A percentile compares a stretch with the other conserved stretches of the same genome.
phyloP scores from a whole-genome alignment of 306 rosid species.

The Coriaria nepalensis region DNA sequence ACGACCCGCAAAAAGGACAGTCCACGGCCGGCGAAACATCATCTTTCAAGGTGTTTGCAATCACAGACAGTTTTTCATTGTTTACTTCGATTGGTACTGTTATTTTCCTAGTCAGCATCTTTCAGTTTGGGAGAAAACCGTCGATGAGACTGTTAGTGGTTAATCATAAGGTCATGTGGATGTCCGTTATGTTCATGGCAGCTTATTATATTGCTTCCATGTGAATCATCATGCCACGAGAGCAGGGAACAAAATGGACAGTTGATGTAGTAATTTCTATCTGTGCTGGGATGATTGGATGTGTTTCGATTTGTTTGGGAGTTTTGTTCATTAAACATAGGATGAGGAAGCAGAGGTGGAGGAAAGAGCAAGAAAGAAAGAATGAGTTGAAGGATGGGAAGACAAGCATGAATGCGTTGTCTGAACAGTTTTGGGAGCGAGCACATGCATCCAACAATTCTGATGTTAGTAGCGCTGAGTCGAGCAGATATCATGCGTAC shows the following conservation, averaged over 20 bases:
- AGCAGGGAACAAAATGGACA: conserved; percentile 18
- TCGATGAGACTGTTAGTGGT: conserved; percentile 25
- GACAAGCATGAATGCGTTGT: too few species aligned
- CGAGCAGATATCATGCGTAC: too few species aligned
- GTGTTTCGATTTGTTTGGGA: conserved; percentile 31
- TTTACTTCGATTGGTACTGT: conserved; percentile 44
- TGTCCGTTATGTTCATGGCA: conserved; percentile 51
- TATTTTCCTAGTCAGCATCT: conserved; percentile 53
- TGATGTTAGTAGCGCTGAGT: too few species aligned
- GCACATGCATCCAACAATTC: too few species aligned
- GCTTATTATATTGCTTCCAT: conserved; percentile 48
- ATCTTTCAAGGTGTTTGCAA: conserved; percentile 47
- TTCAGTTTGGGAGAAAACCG: conserved; percentile 43
- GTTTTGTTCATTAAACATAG: conserved; percentile 37
- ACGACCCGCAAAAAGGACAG: conserved; percentile 31
- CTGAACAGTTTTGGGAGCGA: too few species aligned
- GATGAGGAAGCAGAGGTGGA: conserved; percentile 45
- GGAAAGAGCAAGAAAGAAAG: conserved; percentile 16
- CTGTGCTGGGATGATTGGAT: conserved; percentile 39
- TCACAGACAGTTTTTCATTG: conserved; percentile 40
- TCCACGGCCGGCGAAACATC: conserved; percentile 21
- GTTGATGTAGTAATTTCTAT: conserved; percentile 27
- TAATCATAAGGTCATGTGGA: conserved; percentile 58
- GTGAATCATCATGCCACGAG: conserved; percentile 44
- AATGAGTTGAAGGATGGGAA: too few species aligned